phyloP scores from a whole-genome alignment of 2,329 filamentous ascomycete genomes.

The Tricladium varicosporioides region DNA sequence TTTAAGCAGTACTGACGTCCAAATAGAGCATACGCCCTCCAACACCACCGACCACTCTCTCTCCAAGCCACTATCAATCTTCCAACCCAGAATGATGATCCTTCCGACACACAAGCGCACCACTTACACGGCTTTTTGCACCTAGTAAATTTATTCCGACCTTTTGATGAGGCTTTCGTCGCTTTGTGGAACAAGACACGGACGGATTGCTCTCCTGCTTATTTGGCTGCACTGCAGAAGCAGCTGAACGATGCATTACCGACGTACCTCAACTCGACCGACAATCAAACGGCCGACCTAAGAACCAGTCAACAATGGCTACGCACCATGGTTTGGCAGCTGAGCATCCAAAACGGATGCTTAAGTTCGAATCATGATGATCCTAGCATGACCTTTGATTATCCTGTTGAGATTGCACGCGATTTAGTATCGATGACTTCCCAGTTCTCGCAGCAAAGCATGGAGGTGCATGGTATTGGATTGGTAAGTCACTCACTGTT shows the following conservation, averaged over 20 bases:
- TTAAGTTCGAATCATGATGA: constrained; percentile 47
- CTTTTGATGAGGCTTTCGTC: constrained; percentile 64
- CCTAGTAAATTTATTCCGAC: constrained; percentile 61
- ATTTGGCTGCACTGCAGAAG: constrained; percentile 58
- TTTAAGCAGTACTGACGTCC: constrained; percentile 11
- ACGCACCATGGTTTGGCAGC: constrained; percentile 61
- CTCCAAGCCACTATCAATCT: constrained; percentile 67
- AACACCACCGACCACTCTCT: constrained; percentile 67
- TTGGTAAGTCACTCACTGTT: constrained; percentile 51
- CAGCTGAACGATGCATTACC: constrained; percentile 57
- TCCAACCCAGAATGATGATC: constrained; percentile 61
- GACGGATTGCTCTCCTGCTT: constrained; percentile 53
- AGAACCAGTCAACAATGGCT: constrained; percentile 63
- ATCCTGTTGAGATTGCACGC: constrained; percentile 59
- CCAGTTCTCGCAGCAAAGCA: constrained; percentile 68
- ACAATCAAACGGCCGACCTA: constrained; percentile 54
- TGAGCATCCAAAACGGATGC: constrained; percentile 54
- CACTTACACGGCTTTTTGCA: constrained; percentile 57
- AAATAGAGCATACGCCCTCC: constrained; percentile 64
- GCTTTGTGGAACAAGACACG: constrained; percentile 66
- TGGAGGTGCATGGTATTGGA: constrained; percentile 73
- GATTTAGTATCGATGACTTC: constrained; percentile 66
- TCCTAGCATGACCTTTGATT: constrained; percentile 58
- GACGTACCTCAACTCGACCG: constrained; percentile 47
- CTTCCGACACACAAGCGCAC: constrained; percentile 51